Base-by-base conservation (phyloP, 164 flowering plant species). In the Saururus chinensis region DNA sequence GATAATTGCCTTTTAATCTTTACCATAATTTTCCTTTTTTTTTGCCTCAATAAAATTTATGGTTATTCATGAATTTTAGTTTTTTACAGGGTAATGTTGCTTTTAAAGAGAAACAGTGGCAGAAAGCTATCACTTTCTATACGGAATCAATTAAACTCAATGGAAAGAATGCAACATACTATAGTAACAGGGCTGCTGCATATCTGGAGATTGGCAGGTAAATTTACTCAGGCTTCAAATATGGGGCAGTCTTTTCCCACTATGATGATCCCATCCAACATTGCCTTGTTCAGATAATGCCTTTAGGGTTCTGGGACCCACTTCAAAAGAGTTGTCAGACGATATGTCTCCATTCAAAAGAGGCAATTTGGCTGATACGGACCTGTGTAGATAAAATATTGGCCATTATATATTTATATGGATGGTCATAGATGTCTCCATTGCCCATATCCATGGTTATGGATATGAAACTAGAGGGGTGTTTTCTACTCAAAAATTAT, bases 151-250 rank as follows among this genome's bases (percentile, higher is more conserved):
- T 93, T 73, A 93, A 82, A 71, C 85, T 87, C 40, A 72, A 70
- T 71, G 79, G 85, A 37, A 81, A 68, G 58, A 90, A 75, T 82
- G 96, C 99, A 58, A 90, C 97, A 19, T 93, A 90, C 63, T 93
- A 85, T 75, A 88, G 87, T 66, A 93, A 93, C 67, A 83, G 97
- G 75, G 99, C 99, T 68, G 95, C 95, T 56, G 99, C 96, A 51
- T 79, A 88, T 78, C 84, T 93, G 72, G 99, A 90, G 67, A 40
- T 80, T n/a, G 81, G 91, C 23, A 85, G 93, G 99, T 88, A 81
- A 57, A 60, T 0, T 54, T 12, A 12, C 2, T 13, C 37, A 30
- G 37, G 37, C 4, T 30, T 30, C 4, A 2, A 30, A 30, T 30
- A 30, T 30, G 37, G 37, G 37, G 6, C 2, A 6, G 37, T 30